Conservation (phyloP, 257 asterid genomes). For the Nicotiana noctiflora region DNA sequence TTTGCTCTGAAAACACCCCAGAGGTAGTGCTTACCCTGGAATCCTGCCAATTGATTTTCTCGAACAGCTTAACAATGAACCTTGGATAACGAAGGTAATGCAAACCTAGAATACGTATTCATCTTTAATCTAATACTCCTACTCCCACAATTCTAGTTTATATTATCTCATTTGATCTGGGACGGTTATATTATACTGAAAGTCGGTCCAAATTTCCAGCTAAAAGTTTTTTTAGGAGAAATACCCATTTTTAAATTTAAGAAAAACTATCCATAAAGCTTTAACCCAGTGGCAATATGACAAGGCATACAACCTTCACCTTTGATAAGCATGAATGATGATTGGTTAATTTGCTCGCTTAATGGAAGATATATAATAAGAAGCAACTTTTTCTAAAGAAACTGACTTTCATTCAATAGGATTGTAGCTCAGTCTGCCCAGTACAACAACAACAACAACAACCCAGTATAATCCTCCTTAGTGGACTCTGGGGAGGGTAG, state of each 20-base stretch:
- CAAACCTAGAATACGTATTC: not conserved
- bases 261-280: not conserved
- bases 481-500: too few relatives aligned
- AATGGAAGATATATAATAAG: not conserved
- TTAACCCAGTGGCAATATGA: not conserved
- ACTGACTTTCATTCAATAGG: not conserved
- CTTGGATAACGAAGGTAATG: not conserved
- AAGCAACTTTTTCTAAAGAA: not conserved
- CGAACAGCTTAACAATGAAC: not conserved
- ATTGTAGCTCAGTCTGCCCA: not conserved
- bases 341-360: not conserved
- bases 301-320: not conserved
- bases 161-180: not conserved
- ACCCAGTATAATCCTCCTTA: too few relatives aligned
- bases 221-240: not conserved
- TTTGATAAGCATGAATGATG: not conserved
- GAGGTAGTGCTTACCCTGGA: slow-evolving; percentile 45
- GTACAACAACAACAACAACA: too few relatives aligned
- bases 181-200: not conserved
- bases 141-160: not conserved
- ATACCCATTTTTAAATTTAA: not conserved
- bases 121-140: not conserved
- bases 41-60: slow-evolving; percentile 39
- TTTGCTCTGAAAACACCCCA: slow-evolving; percentile 79
- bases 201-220: not conserved